These are phyloP conservation scores for Clonostachys sp. DNA, from an alignment of 2,329 filamentous ascomycete genomes.

Conservation along the genomic window DNA sequence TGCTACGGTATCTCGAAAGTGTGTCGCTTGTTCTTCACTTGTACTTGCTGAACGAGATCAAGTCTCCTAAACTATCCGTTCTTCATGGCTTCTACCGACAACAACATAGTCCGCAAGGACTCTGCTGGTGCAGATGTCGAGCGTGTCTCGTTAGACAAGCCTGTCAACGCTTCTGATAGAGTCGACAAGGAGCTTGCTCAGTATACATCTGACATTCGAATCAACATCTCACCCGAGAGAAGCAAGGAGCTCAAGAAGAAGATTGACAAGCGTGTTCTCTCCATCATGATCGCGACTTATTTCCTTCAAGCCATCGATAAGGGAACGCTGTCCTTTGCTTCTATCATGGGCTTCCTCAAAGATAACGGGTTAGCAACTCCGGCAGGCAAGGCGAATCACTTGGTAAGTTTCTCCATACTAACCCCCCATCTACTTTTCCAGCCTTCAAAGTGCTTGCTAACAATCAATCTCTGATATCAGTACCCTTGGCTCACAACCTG, in stretches of 20 bases:
- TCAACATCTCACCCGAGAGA: constrained; percentile 54
- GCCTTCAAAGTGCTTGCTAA: no score
- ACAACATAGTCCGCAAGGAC: no score
- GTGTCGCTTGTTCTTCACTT: no score
- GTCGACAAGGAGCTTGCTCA: constrained; percentile 65
- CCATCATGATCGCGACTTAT: constrained; percentile 70
- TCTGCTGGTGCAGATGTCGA: no score
- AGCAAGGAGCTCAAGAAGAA: constrained; percentile 55
- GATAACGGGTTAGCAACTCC: constrained; percentile 41
- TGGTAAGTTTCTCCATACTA: not conserved
- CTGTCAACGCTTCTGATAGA: constrained; percentile 23
- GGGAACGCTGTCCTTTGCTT: constrained; percentile 59
- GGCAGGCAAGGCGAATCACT: constrained; percentile 7
- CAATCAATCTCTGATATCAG: constrained; percentile 21
- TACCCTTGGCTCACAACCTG: constrained; percentile 70
- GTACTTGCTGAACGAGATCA: no score
- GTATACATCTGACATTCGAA: constrained; percentile 52
- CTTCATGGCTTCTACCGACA: no score
- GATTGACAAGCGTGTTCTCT: constrained; percentile 64
- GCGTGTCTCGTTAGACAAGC: no score
- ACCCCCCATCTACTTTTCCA: no score
- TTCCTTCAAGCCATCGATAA: constrained; percentile 69
- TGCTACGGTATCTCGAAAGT: no score
- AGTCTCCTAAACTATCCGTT: no score
- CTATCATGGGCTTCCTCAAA: constrained; percentile 55